Conservation (phyloP, 331 rosid genomes). For the Ulmus americana region DNA sequence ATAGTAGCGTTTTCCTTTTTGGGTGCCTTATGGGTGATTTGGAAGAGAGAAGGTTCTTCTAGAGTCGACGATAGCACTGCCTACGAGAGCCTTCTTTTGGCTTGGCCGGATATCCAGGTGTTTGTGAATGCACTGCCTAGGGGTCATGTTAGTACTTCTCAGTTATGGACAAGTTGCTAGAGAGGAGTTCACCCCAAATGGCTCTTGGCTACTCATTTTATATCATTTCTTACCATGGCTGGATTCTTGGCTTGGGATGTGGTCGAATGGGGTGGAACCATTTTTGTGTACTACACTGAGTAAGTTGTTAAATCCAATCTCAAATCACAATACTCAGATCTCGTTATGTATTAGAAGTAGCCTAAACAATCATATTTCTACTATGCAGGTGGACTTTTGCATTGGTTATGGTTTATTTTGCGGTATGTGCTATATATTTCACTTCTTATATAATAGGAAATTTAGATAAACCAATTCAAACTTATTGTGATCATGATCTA, state of each 20-base stretch:
- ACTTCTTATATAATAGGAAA: neutral
- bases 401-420: conserved; percentile 59
- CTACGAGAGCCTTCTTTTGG: conserved; percentile 43
- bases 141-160: conserved; percentile 37
- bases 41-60: conserved; percentile 35
- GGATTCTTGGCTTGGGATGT: conserved; percentile 42
- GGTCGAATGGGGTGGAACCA: conserved; percentile 29
- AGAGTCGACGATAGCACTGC: conserved; percentile 21
- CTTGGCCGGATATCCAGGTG: conserved; percentile 30
- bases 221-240: conserved; percentile 39
- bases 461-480: neutral
- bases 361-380: neutral
- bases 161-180: conserved; percentile 70
- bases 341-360: neutral
- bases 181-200: conserved; percentile 50
- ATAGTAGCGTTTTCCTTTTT: conserved; percentile 37
- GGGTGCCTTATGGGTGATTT: conserved; percentile 45
- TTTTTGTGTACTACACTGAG: conserved; percentile 71
- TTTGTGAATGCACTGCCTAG: conserved; percentile 30
- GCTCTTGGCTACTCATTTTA: conserved; percentile 43
- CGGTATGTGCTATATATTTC: conserved; percentile 31
- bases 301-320: conserved; percentile 17
- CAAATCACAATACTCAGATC: neutral
- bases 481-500: too few species aligned
- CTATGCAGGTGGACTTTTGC: conserved; percentile 74